A percentile compares a stretch with the other conserved stretches of the same genome.
Evolutionary conservation across 2,329 filamentous ascomycete genomes (phyloP).

Genomic region (Calonectria leucothoes): DNA sequence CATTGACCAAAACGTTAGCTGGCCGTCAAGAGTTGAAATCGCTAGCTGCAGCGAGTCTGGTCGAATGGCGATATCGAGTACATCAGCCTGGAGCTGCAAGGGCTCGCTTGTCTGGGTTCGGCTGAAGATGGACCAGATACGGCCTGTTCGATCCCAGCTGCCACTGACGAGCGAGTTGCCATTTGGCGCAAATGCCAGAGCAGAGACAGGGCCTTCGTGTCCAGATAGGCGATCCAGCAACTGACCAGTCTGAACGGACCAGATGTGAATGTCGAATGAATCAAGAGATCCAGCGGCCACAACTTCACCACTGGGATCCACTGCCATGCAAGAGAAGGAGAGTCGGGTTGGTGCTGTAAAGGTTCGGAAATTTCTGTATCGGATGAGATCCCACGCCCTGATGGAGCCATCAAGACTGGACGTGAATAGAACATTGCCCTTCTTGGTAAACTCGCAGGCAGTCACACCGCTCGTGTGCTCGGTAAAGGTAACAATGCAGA

Average conservation of each 20-base stretch:
- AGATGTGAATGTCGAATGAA: slow-evolving; percentile 97
- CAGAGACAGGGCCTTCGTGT: slow-evolving; percentile 93
- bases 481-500: slow-evolving; percentile 98
- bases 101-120: slow-evolving; percentile 96
- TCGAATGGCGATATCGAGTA: slow-evolving; percentile 86
- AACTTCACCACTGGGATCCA: slow-evolving; percentile 97
- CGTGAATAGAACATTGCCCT: slow-evolving; percentile 95
- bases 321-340: slow-evolving; percentile 92
- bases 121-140: slow-evolving; percentile 95
- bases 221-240: slow-evolving; percentile 90
- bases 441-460: slow-evolving; percentile 93
- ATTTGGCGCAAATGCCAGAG: slow-evolving; percentile 88
- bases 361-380: slow-evolving; percentile 96
- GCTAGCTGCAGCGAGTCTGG: slow-evolving; percentile 93
- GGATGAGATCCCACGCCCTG: slow-evolving; percentile 93
- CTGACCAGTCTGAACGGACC: slow-evolving; percentile 98
- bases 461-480: slow-evolving; percentile 96
- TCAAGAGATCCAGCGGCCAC: slow-evolving; percentile 95
- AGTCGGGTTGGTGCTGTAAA: slow-evolving; percentile 93
- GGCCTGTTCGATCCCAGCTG: slow-evolving; percentile 95
- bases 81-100: slow-evolving; percentile 90
- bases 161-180: slow-evolving; percentile 87
- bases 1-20: slow-evolving; percentile 94
- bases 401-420: slow-evolving; percentile 94
- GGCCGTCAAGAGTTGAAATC: slow-evolving; percentile 91